Base-by-base conservation (phyloP, 2,329 filamentous ascomycete species). In the Exophiala phaeomuriformis region DNA sequence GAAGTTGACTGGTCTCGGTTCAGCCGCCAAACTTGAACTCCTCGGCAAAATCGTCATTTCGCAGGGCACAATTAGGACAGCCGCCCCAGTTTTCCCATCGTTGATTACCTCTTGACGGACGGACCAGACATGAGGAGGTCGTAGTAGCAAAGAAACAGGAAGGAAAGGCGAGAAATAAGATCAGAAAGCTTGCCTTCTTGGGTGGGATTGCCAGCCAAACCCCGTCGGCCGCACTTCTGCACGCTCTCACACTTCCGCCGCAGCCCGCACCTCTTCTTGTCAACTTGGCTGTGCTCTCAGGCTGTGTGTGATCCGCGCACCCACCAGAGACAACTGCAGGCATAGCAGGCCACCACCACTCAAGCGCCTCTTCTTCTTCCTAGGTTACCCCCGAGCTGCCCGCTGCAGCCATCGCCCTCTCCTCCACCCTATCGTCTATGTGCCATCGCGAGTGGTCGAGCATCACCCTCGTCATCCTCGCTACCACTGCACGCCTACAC, bases 401-500 rank as follows among this genome's bases (percentile, higher is more conserved):
- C 57, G 51, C 57, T 54, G 50, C 57, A 53, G 45, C 53, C 52
- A 52, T 42, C 51, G 49, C 56, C 47, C 51, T 49, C 52, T 52
- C 57, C 57, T 57, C 57, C 57, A 59, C 57, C 57, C 49, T 12
- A 52, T 51, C 42, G 50, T 42, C 51, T 50, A 37, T 49, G 47
- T 47, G 51, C 45, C 51, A 51, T 51, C 29, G 51, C 47, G 47
- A 53, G 47, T 57, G 47, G 47, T 43, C 44, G 47, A 49, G 32
- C 47, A 33, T 47, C 48, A 52, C 46, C 55, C 55, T 55, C 57
- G 57, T 59, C 57, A 56, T 57, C 52, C 51, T 57, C 51, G 51
- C 57, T 56, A 57, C 54, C 52, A 52, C 57, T 59, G 57, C 57
- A 59, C 49, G 53, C 52, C 53, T 54, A 52, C 51, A 51, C 52